Evolutionary conservation across 176 grass and related monocot species (phyloP), one percentile per base, ranked within the genome.

Genomic region (Melocanna baccifera): DNA sequence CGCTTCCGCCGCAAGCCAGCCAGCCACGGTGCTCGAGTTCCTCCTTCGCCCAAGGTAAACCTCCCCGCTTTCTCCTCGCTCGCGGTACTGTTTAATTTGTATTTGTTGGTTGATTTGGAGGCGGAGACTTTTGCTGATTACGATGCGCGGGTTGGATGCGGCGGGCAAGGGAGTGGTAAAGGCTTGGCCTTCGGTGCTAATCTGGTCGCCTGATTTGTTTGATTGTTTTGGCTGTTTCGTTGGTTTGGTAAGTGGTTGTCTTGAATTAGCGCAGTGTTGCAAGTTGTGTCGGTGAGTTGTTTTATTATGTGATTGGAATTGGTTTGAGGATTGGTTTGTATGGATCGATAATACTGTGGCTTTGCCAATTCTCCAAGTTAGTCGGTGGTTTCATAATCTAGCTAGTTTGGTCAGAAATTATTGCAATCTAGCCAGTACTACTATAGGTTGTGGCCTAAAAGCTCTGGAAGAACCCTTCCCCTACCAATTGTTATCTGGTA

Each of bases 21-120:
- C 12, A 22, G 7, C 52, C 7, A n/a, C 20, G 51, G 51, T 57
- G 20, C 53, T 57, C 20, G 53, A 10, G 7, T n/a, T 52, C 40
- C 4, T 59, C 57, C 57, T 59, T 23, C 43, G n/a, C 57, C n/a
- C 40, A 1, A 65, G 76, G 59, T 34, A 65, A 30, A 28, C 9
- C 15, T 18, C 14, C 2, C 12, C 0, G 5, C 16, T 5, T 59
- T 4, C 25, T 18, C 8, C 2, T 6, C 0, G 10, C 16, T 5
- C 76, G 9, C 64, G 13, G 19, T 10, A n/a, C 3, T 6, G 20
- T 77, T 12, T 9, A 19, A 37, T 55, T 55, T 20, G 47, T 16
- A 45, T 45, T 12, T 52, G 15, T 16, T 52, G 6, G 50, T 52
- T 52, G 50, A 6, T 19, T 52, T 52, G 16, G 50, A 18, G 50